Conservation (phyloP, 208 protist genomes). For the Trypanosoma mega region DNA sequence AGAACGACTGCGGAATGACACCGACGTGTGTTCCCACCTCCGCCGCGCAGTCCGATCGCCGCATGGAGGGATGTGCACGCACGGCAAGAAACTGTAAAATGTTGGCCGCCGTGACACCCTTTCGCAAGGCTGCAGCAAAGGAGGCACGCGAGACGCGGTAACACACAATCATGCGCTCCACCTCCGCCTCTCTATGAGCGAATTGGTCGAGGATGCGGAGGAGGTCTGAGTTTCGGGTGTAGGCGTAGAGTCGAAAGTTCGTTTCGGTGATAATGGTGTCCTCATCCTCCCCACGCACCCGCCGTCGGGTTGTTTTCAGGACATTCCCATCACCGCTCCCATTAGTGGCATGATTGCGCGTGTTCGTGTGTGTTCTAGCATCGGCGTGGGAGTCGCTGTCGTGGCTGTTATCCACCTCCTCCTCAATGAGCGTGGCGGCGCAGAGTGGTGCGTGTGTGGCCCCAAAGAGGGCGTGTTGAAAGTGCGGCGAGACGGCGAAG, state of each 20-base stretch:
- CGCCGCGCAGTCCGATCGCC: conserved; percentile 34
- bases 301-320: not conserved
- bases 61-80: conserved; percentile 87
- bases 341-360: not conserved
- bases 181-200: conserved; percentile 61
- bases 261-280: conserved; percentile 93
- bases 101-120: conserved; percentile 73
- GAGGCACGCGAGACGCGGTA: conserved; percentile 81
- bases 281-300: conserved; percentile 73
- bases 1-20: conserved; percentile 85
- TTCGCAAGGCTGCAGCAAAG: conserved; percentile 68
- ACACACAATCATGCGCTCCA: conserved; percentile 68
- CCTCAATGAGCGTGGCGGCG: conserved; percentile 42
- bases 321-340: not conserved
- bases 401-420: not conserved
- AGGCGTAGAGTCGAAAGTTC: conserved; percentile 90
- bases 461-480: conserved; percentile 73
- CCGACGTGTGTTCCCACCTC: conserved; percentile 4
- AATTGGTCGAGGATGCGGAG: conserved; percentile 85
- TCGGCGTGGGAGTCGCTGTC: not conserved
- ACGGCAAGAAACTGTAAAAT: conserved; percentile 83
- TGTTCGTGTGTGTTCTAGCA: not conserved
- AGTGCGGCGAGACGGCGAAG: conserved; percentile 78
- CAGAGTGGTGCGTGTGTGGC: conserved; percentile 64
- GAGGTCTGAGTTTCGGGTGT: conserved; percentile 72